Evolutionary conservation across 192 early-diverging fungal genomes (phyloP).

Genomic region (Podila verticillata): DNA sequence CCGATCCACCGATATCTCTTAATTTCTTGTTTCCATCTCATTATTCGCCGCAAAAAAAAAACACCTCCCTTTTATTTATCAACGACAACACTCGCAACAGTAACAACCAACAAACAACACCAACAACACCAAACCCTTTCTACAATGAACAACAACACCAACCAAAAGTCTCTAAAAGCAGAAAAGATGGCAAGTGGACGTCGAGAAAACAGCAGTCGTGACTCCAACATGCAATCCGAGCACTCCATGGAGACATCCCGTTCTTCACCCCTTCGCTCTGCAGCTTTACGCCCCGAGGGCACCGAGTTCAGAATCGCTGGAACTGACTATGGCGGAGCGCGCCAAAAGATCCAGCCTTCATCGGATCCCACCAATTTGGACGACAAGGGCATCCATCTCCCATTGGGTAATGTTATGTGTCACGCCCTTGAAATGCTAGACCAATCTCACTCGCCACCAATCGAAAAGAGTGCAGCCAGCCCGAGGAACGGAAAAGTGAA

Average conservation of each 20-base stretch:
- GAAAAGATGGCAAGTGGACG: neutral
- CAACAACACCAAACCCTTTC: neutral
- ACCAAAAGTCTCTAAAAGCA: slow-evolving; percentile 2
- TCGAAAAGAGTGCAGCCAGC: too few species aligned
- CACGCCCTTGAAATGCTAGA: too few species aligned
- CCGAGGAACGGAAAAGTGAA: too few species aligned
- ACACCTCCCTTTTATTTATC: neutral
- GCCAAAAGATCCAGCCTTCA: slow-evolving; percentile 6
- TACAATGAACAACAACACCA: slow-evolving; percentile 5
- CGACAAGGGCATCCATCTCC: slow-evolving; percentile 3
- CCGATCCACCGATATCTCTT: too few species aligned
- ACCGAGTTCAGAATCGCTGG: slow-evolving; percentile 30
- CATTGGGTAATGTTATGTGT: slow-evolving; percentile 6
- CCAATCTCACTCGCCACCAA: too few species aligned
- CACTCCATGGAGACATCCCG: neutral
- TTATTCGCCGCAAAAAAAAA: neutral
- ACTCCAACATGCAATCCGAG: slow-evolving; percentile 31
- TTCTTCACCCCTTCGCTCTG: slow-evolving; percentile 12
- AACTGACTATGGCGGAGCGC: slow-evolving; percentile 11
- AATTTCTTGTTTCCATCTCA: too few species aligned
- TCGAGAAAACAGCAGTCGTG: neutral
- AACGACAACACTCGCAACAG: neutral
- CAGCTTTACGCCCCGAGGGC: slow-evolving; percentile 11
- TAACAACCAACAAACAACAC: neutral
- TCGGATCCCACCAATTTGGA: neutral